Evolutionary conservation across 306 rosid species (phyloP).

Genomic region (Quercus aquifolioides): DNA sequence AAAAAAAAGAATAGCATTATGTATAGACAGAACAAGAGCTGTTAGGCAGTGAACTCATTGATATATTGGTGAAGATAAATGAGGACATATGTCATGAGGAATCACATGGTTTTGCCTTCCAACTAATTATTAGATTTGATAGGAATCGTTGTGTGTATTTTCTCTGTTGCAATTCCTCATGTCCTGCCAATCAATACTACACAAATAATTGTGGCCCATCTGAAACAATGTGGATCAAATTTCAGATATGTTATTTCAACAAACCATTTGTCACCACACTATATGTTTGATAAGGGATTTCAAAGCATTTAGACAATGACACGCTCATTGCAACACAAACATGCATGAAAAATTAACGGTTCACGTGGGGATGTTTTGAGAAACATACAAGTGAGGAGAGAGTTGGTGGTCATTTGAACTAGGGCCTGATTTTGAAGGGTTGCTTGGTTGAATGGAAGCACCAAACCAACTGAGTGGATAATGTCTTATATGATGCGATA

Average conservation of each 20-base stretch:
- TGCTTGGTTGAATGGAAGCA: conserved; percentile 25
- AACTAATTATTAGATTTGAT: background rate
- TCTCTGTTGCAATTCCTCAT: background rate
- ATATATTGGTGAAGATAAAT: conserved; percentile 1
- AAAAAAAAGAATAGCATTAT: background rate
- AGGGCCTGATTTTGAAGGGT: background rate
- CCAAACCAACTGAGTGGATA: background rate
- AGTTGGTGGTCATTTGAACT: background rate
- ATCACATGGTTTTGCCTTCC: conserved; percentile 27
- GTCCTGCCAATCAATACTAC: background rate
- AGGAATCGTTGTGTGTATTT: background rate
- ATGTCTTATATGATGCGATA: background rate
- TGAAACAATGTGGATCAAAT: background rate
- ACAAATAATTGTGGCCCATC: background rate
- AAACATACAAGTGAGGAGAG: conserved; percentile 1
- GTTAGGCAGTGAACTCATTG: background rate
- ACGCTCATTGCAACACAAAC: background rate
- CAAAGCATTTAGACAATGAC: background rate
- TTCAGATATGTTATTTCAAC: background rate
- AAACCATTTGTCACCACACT: background rate
- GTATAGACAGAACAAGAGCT: background rate
- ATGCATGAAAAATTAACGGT: background rate
- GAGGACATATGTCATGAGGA: conserved; percentile 8
- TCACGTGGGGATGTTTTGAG: conserved; percentile 14
- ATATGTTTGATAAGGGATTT: background rate